phyloP scores from a whole-genome alignment of 2,329 filamentous ascomycete species.

The Didymella sp. region DNA sequence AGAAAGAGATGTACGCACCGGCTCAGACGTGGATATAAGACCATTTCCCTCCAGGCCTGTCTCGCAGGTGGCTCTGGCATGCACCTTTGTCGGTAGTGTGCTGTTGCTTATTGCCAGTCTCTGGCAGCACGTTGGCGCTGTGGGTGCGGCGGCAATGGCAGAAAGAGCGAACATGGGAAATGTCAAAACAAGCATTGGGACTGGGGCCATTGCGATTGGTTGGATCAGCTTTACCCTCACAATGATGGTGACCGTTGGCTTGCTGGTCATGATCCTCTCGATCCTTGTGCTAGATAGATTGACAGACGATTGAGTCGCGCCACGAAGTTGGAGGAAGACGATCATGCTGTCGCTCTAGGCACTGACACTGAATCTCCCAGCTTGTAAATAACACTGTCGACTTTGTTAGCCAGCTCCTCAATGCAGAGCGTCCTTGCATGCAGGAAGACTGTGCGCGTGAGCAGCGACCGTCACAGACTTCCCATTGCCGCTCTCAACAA shows the following conservation, averaged over 20 bases:
- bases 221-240: slow-evolving; percentile 96
- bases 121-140: slow-evolving; percentile 95
- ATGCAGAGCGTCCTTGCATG: no score
- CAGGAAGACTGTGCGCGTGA: slow-evolving; percentile 16
- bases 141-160: slow-evolving; percentile 92
- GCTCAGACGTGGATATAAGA: slow-evolving; percentile 87
- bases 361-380: no score
- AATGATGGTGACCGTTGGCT: slow-evolving; percentile 91
- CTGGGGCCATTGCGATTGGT: slow-evolving; percentile 91
- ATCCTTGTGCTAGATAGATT: slow-evolving; percentile 76
- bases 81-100: slow-evolving; percentile 76
- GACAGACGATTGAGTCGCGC: slow-evolving; percentile 44
- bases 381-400: no score
- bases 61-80: slow-evolving; percentile 87
- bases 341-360: no score
- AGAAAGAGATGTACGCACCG: slow-evolving; percentile 75
- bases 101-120: slow-evolving; percentile 71
- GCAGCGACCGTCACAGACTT: slow-evolving; percentile 4
- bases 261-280: slow-evolving; percentile 95
- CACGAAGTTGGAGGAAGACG: no score
- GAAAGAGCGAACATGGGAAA: slow-evolving; percentile 91
- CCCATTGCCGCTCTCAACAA: slow-evolving; percentile 15
- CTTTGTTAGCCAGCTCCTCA: not conserved
- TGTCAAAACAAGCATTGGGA: slow-evolving; percentile 86
- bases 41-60: slow-evolving; percentile 91